Evolutionary conservation across 1,284 basidiomycete genomes (phyloP), one percentile per base, ranked within the genome.

Genomic region (Sphaerobolus stellatus): DNA sequence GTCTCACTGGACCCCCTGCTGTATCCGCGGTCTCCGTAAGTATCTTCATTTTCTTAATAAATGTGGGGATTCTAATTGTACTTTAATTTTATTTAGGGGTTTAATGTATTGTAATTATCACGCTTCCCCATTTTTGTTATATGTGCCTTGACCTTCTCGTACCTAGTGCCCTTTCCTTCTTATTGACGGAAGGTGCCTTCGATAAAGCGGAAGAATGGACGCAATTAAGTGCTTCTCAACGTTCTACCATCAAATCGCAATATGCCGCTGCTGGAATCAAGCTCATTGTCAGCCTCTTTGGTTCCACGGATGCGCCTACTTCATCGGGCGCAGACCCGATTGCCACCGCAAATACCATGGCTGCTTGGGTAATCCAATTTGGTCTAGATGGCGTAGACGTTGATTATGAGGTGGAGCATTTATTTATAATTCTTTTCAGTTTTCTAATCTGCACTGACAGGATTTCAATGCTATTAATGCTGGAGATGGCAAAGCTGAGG

Each of bases 381-480:
- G 66, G 65, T 14, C 60, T 78, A 5, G 75, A 77, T 58, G 76
- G 76, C 43, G 73, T 77, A 13, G 76, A 78, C 53, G 69, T 78
- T 56, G 75, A 78, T 59, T 75, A 74, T 56, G 76, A 75, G 63
- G 59, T 56, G 51, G 64, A 65, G 62, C 70, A 72, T 34, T 61
- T 50, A 36, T 13, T 11, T 16, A n/a, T 36, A 36, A 20, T 18
- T 25, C 45, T 54, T n/a, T 57, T 47, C 29, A 52, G n/a, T 11
- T 20, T 29, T 22, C 24, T 3, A 24, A 31, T 20, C 16, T 13
- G 44, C 36, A 20, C 18, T 18, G 25, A 22, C 48, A 80, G 79
- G 79, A 81, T 62, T 74, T 78, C 57, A 66, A 64, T 44, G 75
- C 76, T 2, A 70, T 80, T 64, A 66, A 79, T 58, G 63, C 60